Percentiles rank a stretch among this genome's conserved stretches.
These are phyloP conservation scores for Amoeboaphelidium protococcarum DNA, from an alignment of 371 early-diverging fungal species.

Conservation along the genomic window DNA sequence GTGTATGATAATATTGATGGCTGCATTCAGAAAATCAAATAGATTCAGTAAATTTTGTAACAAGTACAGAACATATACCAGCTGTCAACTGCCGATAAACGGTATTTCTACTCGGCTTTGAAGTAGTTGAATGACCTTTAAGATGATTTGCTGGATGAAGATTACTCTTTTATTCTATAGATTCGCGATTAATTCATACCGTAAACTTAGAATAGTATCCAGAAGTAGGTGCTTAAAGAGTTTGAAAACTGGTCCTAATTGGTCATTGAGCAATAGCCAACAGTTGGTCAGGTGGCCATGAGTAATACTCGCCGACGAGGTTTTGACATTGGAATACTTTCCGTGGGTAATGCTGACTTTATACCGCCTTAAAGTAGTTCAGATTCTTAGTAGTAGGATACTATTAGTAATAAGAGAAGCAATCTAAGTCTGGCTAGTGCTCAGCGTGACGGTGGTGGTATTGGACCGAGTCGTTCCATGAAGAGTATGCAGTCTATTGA, in stretches of 20 bases:
- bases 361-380: background rate
- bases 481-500: background rate
- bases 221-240: conserved; percentile 51
- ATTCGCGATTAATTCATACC: conserved; percentile 71
- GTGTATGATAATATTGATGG: too few relatives aligned
- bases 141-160: too few relatives aligned
- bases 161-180: too few relatives aligned
- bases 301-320: conserved; percentile 2
- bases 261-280: conserved; percentile 51
- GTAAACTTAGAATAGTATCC: conserved; percentile 46
- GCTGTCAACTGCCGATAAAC: too few relatives aligned
- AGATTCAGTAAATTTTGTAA: too few relatives aligned
- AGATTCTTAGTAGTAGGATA: background rate
- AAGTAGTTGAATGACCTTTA: too few relatives aligned
- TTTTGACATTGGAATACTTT: background rate
- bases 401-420: background rate
- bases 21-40: too few relatives aligned
- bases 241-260: conserved; percentile 72
- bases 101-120: too few relatives aligned
- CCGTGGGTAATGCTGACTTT: background rate
- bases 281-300: conserved; percentile 61
- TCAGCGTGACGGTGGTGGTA: background rate
- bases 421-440: background rate
- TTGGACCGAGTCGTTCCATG: background rate
- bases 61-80: too few relatives aligned